A percentile compares a stretch with the other conserved stretches of the same genome.
These are phyloP conservation scores for Leccinum disarticulatum DNA, from an alignment of 768 basidiomycete genomes.

Conservation along the genomic window DNA sequence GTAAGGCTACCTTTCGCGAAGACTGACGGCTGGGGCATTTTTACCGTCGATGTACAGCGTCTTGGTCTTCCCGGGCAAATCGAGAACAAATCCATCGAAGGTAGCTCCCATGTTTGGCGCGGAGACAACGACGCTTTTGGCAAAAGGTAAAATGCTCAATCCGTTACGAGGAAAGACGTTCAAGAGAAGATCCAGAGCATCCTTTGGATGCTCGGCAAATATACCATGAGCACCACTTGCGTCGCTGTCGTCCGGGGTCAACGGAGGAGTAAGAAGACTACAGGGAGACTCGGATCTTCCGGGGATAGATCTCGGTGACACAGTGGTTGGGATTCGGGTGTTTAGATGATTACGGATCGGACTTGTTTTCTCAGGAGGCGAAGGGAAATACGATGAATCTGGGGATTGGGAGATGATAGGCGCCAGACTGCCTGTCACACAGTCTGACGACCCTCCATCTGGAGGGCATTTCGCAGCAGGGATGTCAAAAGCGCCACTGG, in stretches of 20 bases:
- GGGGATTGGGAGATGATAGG: slow-evolving; percentile 49
- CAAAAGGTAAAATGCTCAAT: slow-evolving; percentile 63
- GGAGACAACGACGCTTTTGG: slow-evolving; percentile 73
- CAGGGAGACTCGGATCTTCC: slow-evolving; percentile 37
- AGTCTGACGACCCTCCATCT: slow-evolving; percentile 90
- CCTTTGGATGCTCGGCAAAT: slow-evolving; percentile 48
- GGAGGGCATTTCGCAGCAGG: slow-evolving; percentile 93
- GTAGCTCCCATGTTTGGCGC: slow-evolving; percentile 63
- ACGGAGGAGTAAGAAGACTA: slow-evolving; percentile 66
- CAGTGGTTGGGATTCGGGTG: slow-evolving; percentile 27
- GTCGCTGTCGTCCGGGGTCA: slow-evolving; percentile 73
- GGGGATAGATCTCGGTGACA: slow-evolving; percentile 45
- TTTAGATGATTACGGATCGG: slow-evolving; percentile 18
- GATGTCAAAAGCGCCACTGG: slow-evolving; percentile 95
- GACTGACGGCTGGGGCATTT: slow-evolving; percentile 72
- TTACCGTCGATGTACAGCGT: slow-evolving; percentile 86
- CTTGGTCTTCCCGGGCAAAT: slow-evolving; percentile 66
- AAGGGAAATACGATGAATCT: slow-evolving; percentile 33
- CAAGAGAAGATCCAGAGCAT: slow-evolving; percentile 77
- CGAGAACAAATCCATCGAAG: slow-evolving; percentile 79
- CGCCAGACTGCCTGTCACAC: slow-evolving; percentile 94
- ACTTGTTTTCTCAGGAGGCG: slow-evolving; percentile 25
- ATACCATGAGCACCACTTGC: slow-evolving; percentile 41
- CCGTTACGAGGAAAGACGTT: slow-evolving; percentile 76
- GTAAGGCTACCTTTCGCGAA: slow-evolving; percentile 72